Evolutionary conservation across 176 grass and related monocot genomes (phyloP).

Genomic region (Oryza meyeriana): DNA sequence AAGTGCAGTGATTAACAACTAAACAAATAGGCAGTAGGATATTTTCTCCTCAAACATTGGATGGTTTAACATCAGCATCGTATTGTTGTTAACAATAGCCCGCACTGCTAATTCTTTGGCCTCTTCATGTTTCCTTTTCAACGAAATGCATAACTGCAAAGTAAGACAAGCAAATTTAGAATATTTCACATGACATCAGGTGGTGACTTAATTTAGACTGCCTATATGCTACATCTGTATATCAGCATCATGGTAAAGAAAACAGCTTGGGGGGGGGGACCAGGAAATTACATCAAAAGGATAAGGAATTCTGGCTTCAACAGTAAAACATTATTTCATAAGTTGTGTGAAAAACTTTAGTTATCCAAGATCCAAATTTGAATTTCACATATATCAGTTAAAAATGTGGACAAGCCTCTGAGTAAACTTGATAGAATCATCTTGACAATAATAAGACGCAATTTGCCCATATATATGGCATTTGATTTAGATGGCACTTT

Average conservation of each 20-base stretch:
- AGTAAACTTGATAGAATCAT: conserved; percentile 18
- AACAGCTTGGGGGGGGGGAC: neutral
- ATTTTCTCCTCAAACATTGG: conserved; percentile 91
- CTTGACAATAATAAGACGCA: neutral
- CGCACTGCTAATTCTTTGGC: conserved; percentile 87
- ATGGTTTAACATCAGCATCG: conserved; percentile 87
- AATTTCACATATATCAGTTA: conserved; percentile 14
- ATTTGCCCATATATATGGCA: neutral
- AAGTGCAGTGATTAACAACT: conserved; percentile 31
- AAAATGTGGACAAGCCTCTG: neutral
- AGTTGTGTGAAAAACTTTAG: neutral
- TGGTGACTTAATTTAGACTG: neutral
- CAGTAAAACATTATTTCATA: neutral
- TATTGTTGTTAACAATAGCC: conserved; percentile 82
- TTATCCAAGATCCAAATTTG: neutral
- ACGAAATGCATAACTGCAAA: conserved; percentile 76
- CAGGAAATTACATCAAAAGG: neutral
- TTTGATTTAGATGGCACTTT: conserved; percentile 1
- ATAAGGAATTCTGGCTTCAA: neutral
- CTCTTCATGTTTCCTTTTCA: conserved; percentile 86
- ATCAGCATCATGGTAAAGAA: conserved; percentile 23
- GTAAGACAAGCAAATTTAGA: conserved; percentile 23
- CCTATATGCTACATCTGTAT: neutral
- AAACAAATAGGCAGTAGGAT: conserved; percentile 52
- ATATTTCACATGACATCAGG: neutral